Conservation (phyloP, 495 filamentous ascomycete species). For the Penicillium argentinense region DNA sequence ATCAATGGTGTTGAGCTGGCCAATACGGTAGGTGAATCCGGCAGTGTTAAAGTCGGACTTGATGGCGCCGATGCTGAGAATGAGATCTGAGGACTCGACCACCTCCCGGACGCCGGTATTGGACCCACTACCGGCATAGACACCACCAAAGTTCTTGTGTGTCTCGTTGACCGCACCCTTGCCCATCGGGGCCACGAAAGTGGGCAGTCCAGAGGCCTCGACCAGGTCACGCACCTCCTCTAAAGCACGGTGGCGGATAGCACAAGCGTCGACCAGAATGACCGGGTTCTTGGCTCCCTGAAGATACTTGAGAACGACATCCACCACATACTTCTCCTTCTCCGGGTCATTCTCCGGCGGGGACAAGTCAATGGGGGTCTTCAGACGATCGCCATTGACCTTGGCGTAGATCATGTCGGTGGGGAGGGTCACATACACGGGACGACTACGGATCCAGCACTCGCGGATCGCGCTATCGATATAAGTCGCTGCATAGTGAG, state of each 20-base stretch:
- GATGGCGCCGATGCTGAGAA: conserved; percentile 80
- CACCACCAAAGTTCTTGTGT: conserved; percentile 73
- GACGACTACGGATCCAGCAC: conserved; percentile 72
- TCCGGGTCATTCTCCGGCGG: conserved; percentile 65
- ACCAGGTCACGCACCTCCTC: conserved; percentile 77
- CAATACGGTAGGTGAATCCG: conserved; percentile 83
- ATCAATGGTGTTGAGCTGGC: conserved; percentile 81
- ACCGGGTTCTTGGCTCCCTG: conserved; percentile 74
- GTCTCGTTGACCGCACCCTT: conserved; percentile 85
- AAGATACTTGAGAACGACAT: conserved; percentile 74
- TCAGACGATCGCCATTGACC: conserved; percentile 69
- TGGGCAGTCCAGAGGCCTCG: conserved; percentile 71
- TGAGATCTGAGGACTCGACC: conserved; percentile 79
- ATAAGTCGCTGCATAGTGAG: conserved; percentile 63
- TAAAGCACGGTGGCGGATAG: conserved; percentile 74
- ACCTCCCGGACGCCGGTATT: conserved; percentile 66
- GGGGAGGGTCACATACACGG: conserved; percentile 84
- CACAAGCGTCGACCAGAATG: conserved; percentile 89
- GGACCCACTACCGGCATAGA: conserved; percentile 83
- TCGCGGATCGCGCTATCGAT: conserved; percentile 81
- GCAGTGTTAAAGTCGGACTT: conserved; percentile 90
- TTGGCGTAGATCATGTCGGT: conserved; percentile 82
- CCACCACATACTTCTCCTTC: conserved; percentile 81
- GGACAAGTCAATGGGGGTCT: conserved; percentile 66
- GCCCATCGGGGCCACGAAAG: conserved; percentile 90